Conservation (phyloP, 768 basidiomycete genomes). For the Boletus sp. region DNA sequence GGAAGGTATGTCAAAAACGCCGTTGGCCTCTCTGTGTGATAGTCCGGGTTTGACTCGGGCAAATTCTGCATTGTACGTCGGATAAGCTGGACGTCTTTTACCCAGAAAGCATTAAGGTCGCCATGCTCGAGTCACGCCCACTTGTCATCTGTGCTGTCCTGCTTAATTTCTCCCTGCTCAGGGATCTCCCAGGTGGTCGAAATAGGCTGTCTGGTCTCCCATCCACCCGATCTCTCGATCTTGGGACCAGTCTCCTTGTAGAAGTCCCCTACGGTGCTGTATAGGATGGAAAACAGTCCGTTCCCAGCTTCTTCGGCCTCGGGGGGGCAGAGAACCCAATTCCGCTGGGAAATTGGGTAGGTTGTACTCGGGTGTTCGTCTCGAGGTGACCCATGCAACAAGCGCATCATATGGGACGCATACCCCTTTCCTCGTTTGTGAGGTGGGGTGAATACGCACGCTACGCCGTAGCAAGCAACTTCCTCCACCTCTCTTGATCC, state of each 20-base stretch:
- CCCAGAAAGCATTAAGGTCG: slow-evolving; percentile 9
- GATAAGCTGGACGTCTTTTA: slow-evolving; percentile 38
- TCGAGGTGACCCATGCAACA: slow-evolving; percentile 54
- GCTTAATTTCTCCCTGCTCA: background rate
- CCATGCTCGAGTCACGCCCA: slow-evolving; percentile 32
- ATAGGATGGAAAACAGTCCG: slow-evolving; percentile 45
- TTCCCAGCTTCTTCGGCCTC: slow-evolving; percentile 33
- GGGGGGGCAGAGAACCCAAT: slow-evolving; percentile 41
- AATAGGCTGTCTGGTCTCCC: slow-evolving; percentile 36
- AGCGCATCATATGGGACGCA: slow-evolving; percentile 59
- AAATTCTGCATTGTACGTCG: slow-evolving; percentile 26
- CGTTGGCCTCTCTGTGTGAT: slow-evolving; percentile 2
- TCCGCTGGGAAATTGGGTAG: slow-evolving; percentile 35
- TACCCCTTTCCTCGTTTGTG: slow-evolving; percentile 51
- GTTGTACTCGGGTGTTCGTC: slow-evolving; percentile 19
- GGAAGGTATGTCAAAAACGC: slow-evolving; percentile 40
- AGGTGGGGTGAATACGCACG: slow-evolving; percentile 52
- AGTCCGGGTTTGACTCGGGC: background rate
- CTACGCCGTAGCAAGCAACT: slow-evolving; percentile 48
- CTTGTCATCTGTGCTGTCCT: slow-evolving; percentile 1
- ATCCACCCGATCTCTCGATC: slow-evolving; percentile 29
- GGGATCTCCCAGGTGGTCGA: slow-evolving; percentile 40
- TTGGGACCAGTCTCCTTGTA: slow-evolving; percentile 42
- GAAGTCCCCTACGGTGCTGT: slow-evolving; percentile 45
- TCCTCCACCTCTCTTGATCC: slow-evolving; percentile 23